A percentile compares a stretch with the other conserved stretches of the same genome.
These are phyloP conservation scores for Penstemon barbatus DNA, from an alignment of 257 asterid species.

Conservation along the genomic window DNA sequence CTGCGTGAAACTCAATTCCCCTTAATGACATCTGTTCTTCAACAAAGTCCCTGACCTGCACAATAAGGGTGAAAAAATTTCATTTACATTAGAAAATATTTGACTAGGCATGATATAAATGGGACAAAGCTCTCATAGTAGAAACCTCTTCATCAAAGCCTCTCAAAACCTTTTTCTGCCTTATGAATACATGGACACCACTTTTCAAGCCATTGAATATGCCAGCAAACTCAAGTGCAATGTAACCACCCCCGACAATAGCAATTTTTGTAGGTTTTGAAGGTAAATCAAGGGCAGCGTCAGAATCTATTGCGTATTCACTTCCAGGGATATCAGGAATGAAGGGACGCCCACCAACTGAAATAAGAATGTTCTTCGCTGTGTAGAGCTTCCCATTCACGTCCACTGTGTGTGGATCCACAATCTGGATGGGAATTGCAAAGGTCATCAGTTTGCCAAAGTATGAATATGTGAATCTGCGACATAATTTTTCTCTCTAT, in stretches of 20 bases:
- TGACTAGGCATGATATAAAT: slow-evolving; percentile 17
- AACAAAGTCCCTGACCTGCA: slow-evolving; percentile 88
- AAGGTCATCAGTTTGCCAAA: background rate
- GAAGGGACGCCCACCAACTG: slow-evolving; percentile 98
- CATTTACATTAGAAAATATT: slow-evolving; percentile 17
- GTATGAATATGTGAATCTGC: too few species aligned
- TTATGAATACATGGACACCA: slow-evolving; percentile 85
- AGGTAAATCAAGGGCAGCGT: slow-evolving; percentile 94
- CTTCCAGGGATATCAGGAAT: slow-evolving; percentile 96
- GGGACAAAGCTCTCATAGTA: slow-evolving; percentile 16
- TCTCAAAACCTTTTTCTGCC: slow-evolving; percentile 88
- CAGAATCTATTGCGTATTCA: slow-evolving; percentile 88
- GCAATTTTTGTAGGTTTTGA: slow-evolving; percentile 83
- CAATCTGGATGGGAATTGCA: slow-evolving; percentile 48
- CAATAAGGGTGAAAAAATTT: slow-evolving; percentile 21
- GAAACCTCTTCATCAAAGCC: slow-evolving; percentile 96
- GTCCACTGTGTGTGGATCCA: slow-evolving; percentile 88
- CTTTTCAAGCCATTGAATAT: slow-evolving; percentile 89
- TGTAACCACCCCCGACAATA: slow-evolving; percentile 95
- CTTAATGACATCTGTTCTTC: slow-evolving; percentile 89
- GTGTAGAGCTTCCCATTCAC: slow-evolving; percentile 84
- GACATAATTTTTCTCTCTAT: too few species aligned
- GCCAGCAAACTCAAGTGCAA: slow-evolving; percentile 99
- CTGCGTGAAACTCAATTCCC: slow-evolving; percentile 84
- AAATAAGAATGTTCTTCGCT: slow-evolving; percentile 82